phyloP scores from a whole-genome alignment of 2,329 filamentous ascomycete species.

The Chaetomium sp. region DNA sequence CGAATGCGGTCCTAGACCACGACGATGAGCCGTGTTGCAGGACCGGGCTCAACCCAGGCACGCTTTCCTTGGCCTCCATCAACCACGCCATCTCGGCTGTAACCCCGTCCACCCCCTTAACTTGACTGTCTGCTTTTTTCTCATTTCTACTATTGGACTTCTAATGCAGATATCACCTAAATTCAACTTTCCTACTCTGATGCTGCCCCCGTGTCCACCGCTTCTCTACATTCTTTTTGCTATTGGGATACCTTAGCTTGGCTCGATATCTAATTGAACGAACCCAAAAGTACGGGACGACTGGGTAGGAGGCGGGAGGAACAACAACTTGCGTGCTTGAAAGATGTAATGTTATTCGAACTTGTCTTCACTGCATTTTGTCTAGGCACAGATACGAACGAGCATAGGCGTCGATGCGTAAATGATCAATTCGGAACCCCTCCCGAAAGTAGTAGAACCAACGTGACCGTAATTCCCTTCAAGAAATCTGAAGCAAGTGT shows the following conservation, averaged over 20 bases:
- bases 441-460: not conserved
- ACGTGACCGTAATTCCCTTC: not conserved
- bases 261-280: not conserved
- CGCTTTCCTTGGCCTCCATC: constrained; percentile 9
- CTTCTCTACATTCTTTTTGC: not conserved
- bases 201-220: not conserved
- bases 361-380: not conserved
- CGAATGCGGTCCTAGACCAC: not conserved
- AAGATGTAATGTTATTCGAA: not conserved
- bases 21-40: not conserved
- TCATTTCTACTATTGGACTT: constrained; percentile 60
- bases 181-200: constrained; percentile 41
- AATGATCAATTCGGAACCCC: not conserved
- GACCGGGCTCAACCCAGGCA: not conserved
- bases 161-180: constrained; percentile 65
- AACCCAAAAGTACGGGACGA: not conserved
- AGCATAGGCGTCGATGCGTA: not conserved
- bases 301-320: not conserved
- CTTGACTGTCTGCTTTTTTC: constrained; percentile 38
- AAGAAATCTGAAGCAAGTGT: not conserved
- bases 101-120: constrained; percentile 23
- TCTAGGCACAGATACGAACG: not conserved
- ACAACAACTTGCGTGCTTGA: not conserved
- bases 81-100: constrained; percentile 21
- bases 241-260: not conserved